Percentiles rank a stretch among this genome's conserved stretches.
Conservation (phyloP, 1,139 yeast genomes). For the Kodamaea ohmeri region DNA sequence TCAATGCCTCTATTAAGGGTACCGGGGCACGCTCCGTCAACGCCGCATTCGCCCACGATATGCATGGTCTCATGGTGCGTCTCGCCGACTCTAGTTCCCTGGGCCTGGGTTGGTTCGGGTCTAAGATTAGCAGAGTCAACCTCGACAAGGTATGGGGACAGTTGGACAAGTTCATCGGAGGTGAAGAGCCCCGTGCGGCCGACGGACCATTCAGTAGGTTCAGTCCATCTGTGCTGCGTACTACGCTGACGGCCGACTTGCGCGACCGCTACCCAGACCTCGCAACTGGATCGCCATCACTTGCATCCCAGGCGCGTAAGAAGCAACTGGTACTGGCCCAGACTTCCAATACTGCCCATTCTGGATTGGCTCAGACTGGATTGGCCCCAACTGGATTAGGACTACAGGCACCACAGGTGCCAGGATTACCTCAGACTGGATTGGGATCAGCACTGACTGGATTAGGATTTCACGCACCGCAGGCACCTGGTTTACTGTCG, state of each 20-base stretch:
- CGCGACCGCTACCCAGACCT: slow-evolving; percentile 16
- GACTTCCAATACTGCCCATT: neutral
- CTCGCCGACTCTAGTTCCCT: slow-evolving; percentile 41
- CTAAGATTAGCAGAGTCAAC: slow-evolving; percentile 69
- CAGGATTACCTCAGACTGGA: too few species aligned
- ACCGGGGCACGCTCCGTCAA: slow-evolving; percentile 39
- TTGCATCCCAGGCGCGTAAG: slow-evolving; percentile 15
- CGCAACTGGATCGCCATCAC: slow-evolving; percentile 8
- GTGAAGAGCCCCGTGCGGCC: slow-evolving; percentile 55
- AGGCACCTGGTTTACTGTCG: too few species aligned
- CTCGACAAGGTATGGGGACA: slow-evolving; percentile 87
- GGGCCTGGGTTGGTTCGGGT: slow-evolving; percentile 58
- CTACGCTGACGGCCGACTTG: slow-evolving; percentile 48
- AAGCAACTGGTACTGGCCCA: slow-evolving; percentile 2
- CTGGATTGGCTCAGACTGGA: too few species aligned
- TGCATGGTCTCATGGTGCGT: slow-evolving; percentile 43
- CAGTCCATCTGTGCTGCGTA: slow-evolving; percentile 61
- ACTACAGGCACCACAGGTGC: too few species aligned
- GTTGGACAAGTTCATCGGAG: slow-evolving; percentile 87
- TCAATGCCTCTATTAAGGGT: slow-evolving; percentile 43
- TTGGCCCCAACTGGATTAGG: too few species aligned
- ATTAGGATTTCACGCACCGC: too few species aligned
- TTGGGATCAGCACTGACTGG: too few species aligned
- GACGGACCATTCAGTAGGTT: slow-evolving; percentile 73
- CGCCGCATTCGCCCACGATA: slow-evolving; percentile 34